Evolutionary conservation across 108 stramenopile species (phyloP), one percentile per base, ranked within the genome.

Genomic region (Cyclostephanos tholiformis): DNA sequence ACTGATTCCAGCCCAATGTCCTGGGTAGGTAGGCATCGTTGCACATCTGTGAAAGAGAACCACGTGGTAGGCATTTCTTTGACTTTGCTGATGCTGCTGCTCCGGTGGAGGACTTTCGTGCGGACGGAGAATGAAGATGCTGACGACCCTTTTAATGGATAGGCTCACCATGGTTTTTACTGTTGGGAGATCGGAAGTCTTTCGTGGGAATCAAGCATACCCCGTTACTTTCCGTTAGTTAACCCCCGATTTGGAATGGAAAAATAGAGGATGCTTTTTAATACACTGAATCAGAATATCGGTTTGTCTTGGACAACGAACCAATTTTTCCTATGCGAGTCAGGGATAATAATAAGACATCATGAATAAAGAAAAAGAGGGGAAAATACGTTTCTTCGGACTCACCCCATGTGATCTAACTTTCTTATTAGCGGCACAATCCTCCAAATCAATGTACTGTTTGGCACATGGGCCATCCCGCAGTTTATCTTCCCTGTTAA

Each of bases 11-110:
- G 85, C 85, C 75, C 76, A 86, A 60, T 82, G 80, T 16, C 35
- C 32, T 1, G 82, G 71, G 57, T 77, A 86, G 12, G 85, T 77
- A 38, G 85, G 83, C 85, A 86, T 84, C 49, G 82, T 77, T 43
- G 64, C 52, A 32, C 80, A 78, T 67, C 77, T 50, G 39, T 72
- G 77, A 65, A 78, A 74, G 39, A 78, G 46, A 23, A 65, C 77
- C 10, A 78, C 65, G 2, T 55, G 67, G 17, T 29, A 32, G 20
- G 35, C 64, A 64, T 70, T 22, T 9, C 11, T 49, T 14, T 51
- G 25, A 2, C 2, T 11, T 13, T 65, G 64, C 38, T n/a, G 64
- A 23, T 43, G 38, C 12, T 26, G 43, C 12, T 26, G 43, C 6
- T 8, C 26, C 22, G 64, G 7, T 20, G 11, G 64, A 43, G 64